phyloP scores from a whole-genome alignment of 2,329 filamentous ascomycete species.

The Lachnellula arida region DNA sequence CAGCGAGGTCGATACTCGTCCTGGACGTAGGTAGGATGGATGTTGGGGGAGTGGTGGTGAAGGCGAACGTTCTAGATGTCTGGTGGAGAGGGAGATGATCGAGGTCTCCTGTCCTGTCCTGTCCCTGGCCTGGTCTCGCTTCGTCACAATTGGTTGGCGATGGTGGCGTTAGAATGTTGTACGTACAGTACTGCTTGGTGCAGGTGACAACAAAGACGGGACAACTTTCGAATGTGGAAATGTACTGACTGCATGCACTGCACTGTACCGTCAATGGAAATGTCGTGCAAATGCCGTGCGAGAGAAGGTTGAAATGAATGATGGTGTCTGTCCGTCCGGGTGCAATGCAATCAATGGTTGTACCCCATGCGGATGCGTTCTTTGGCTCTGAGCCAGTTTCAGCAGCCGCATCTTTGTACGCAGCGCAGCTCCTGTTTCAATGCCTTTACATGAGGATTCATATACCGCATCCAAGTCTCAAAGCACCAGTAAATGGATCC shows the following conservation, averaged over 20 bases:
- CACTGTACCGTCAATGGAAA: too few species aligned
- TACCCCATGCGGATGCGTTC: not conserved
- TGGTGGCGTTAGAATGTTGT: not conserved
- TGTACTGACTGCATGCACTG: not conserved
- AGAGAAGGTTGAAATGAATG: too few species aligned
- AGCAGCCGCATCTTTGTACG: not conserved
- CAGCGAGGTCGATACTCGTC: slow-evolving; percentile 17
- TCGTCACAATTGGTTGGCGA: not conserved
- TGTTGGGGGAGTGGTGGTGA: not conserved
- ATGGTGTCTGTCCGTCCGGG: too few species aligned
- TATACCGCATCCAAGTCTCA: not conserved
- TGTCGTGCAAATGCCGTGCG: too few species aligned
- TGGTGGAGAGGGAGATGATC: slow-evolving; percentile 3
- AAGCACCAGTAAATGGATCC: not conserved
- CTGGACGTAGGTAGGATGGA: slow-evolving; percentile 1
- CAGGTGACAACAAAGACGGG: too few species aligned
- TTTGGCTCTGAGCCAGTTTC: not conserved
- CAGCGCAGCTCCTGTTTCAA: not conserved
- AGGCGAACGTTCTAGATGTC: not conserved
- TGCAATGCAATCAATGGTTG: too few species aligned
- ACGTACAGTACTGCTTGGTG: too few species aligned
- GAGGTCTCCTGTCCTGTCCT: too few species aligned
- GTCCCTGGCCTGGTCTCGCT: not conserved
- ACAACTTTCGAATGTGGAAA: not conserved
- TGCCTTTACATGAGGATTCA: not conserved